Percentiles rank a stretch among this genome's conserved stretches.
Evolutionary conservation across 2,329 filamentous ascomycete genomes (phyloP).

Genomic region (Dactylellina parvicollis): DNA sequence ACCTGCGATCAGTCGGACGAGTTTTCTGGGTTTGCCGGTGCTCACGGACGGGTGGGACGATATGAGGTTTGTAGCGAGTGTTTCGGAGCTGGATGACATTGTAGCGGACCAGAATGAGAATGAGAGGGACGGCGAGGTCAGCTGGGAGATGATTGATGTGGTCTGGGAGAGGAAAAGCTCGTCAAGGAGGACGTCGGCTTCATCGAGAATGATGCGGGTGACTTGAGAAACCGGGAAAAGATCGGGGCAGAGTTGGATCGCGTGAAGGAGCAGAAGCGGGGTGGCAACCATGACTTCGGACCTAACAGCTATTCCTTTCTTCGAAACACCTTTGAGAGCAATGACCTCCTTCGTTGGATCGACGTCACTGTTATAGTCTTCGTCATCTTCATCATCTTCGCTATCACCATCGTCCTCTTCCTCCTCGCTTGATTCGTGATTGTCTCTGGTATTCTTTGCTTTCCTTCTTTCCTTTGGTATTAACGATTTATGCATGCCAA

Average conservation of each 20-base stretch:
- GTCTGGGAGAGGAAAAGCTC: conserved; percentile 90
- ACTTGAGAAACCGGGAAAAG: conserved; percentile 71
- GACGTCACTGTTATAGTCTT: conserved; percentile 59
- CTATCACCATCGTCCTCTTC: conserved; percentile 60
- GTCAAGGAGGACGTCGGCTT: conserved; percentile 93
- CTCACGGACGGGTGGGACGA: conserved; percentile 36
- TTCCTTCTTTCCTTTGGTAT: conserved; percentile 52
- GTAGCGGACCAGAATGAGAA: conserved; percentile 94
- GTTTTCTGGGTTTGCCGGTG: conserved; percentile 62
- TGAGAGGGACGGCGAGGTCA: conserved; percentile 72
- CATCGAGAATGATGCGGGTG: conserved; percentile 81
- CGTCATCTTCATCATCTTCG: conserved; percentile 58
- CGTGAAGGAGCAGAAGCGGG: conserved; percentile 79
- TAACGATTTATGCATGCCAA: conserved; percentile 86
- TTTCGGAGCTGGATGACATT: conserved; percentile 92
- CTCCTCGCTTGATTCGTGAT: conserved; percentile 60
- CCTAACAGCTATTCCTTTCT: conserved; percentile 67
- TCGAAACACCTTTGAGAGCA: conserved; percentile 44
- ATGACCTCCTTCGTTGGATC: conserved; percentile 59
- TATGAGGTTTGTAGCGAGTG: conserved; percentile 73
- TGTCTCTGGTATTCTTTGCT: conserved; percentile 56
- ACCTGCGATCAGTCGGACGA: conserved; percentile 90
- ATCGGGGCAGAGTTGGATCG: conserved; percentile 66
- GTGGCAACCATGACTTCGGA: conserved; percentile 84
- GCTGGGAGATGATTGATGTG: conserved; percentile 68